Percentiles rank a stretch among this genome's conserved stretches.
Conservation (phyloP, 805 yeast species). For the Cyberlindnera maclurae region DNA sequence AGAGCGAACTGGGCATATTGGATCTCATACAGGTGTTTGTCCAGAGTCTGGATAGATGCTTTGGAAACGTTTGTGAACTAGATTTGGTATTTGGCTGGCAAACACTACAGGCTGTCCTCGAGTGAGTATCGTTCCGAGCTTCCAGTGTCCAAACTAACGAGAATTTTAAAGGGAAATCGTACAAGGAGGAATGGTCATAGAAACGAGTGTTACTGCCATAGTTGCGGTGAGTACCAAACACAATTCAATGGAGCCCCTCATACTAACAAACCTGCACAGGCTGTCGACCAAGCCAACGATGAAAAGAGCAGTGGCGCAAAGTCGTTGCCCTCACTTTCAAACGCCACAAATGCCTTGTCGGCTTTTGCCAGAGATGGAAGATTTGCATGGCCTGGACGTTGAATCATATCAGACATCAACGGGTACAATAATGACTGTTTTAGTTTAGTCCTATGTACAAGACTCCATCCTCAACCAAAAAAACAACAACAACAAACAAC, state of each 20-base stretch:
- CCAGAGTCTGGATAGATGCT: slow-evolving; percentile 88
- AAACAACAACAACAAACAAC: no score
- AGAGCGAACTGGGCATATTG: slow-evolving; percentile 85
- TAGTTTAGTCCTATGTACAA: not conserved
- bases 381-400: slow-evolving; percentile 24
- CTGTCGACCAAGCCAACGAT: slow-evolving; percentile 59
- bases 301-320: slow-evolving; percentile 9
- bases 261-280: slow-evolving; percentile 22
- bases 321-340: slow-evolving; percentile 23
- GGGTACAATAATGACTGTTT: no score
- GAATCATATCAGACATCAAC: not conserved
- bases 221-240: slow-evolving; percentile 40
- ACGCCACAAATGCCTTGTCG: slow-evolving; percentile 23
- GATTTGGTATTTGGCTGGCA: slow-evolving; percentile 99
- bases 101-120: slow-evolving; percentile 82
- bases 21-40: slow-evolving; percentile 96
- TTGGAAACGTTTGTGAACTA: slow-evolving; percentile 88
- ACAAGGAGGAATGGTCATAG: slow-evolving; percentile 98
- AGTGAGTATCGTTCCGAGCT: slow-evolving; percentile 21
- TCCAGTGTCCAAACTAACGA: slow-evolving; percentile 9
- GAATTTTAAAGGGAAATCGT: slow-evolving; percentile 58
- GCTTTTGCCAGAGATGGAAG: slow-evolving; percentile 23
- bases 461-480: no score
- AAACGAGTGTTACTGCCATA: slow-evolving; percentile 74
- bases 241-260: not conserved